Evolutionary conservation across 371 early-diverging fungal genomes (phyloP), one percentile per base, ranked within the genome.

Genomic region (Zychaea mexicana): DNA sequence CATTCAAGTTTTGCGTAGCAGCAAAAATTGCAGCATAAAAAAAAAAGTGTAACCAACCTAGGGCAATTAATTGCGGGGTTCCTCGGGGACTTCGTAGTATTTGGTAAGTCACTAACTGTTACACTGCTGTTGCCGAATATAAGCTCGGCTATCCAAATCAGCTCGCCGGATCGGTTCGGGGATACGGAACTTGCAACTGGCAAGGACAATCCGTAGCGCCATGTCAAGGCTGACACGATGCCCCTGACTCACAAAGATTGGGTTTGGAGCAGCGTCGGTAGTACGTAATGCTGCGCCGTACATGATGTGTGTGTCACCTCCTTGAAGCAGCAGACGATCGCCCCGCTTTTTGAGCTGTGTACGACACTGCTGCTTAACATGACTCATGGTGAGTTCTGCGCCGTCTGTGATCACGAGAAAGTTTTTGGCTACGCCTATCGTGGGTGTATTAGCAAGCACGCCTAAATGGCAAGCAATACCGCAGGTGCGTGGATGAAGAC

Each of bases 161-260:
- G 97, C 97, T 31, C 84, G 78, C 9, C 97, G 84, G 53, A 96
- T 92, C 6, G 97, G 97, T 66, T 97, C 97, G 0, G 96, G 95
- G 8, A 95, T 83, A 3, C 95, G 78, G 73, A 77, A 89, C n/a
- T 69, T 68, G 39, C 88, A 90, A 57, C 88, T 86, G 7, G 78
- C 75, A 12, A 87, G 61, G 5, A 88, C 88, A 17, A 96, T 52
- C 0, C 66, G 66, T 12, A 94, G 78, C 0, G 94, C 90, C 0
- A 91, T 89, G 2, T 79, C 78, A 24, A 93, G 66, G 8, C 85
- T 79, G 21, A 96, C 74, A 2, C 85, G 76, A 73, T 97, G 96
- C 0, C 96, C 97, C 38, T 85, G 70, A 21, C 93, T 92, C 4
- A 97, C 90, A 86, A 90, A 96, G 4, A 96, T 83, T 2, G 96